Base-by-base conservation (phyloP, 768 basidiomycete species). In the Macrolepiota albuminosa region DNA sequence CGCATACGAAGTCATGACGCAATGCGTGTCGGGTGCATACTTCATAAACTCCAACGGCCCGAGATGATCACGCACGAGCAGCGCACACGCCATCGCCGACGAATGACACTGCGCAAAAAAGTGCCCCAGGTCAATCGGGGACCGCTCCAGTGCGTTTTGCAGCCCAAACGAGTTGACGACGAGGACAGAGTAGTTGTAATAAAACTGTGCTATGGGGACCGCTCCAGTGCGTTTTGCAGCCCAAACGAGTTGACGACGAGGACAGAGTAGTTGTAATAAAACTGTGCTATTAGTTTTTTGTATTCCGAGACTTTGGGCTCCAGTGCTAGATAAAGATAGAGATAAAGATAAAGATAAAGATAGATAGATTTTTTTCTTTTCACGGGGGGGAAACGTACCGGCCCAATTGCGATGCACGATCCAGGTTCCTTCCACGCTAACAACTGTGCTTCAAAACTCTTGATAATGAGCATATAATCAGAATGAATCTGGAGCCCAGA, bases 201-300 rank as follows among this genome's bases (percentile, higher is more conserved):
- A 93, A 69, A 94, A 95, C 64, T 83, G 76, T 31, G 82, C 79
- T 45, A 84, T 83, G 53, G n/a, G 4, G 83, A 80, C 21, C 84
- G 81, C 72, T 96, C 95, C 58, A 98, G 75, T n/a, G 96, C 93
- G 68, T 96, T 91, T 72, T 99, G 95, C 46, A 99, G 81, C 11
- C 96, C 96, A 66, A 99, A 99, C 1, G 95, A 96, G 69, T 97
- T 95, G 59, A 98, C 76, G 40, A 97, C 91, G 54, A 99, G 83
- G 74, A 85, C 84, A 29, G 88, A 84, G 67, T 96, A 96, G 69
- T 92, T 83, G 74, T 83, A 89, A 70, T 93, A 93, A 69, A 94
- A 95, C 64, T 83, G 76, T 31, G 82, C 79, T 45, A 84, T 83
- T 51, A 81, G 72, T 46, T 69, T 69, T 58, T 79, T 78, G 74